Conservation (phyloP, 768 basidiomycete genomes). For the Amanita brunnescens region DNA sequence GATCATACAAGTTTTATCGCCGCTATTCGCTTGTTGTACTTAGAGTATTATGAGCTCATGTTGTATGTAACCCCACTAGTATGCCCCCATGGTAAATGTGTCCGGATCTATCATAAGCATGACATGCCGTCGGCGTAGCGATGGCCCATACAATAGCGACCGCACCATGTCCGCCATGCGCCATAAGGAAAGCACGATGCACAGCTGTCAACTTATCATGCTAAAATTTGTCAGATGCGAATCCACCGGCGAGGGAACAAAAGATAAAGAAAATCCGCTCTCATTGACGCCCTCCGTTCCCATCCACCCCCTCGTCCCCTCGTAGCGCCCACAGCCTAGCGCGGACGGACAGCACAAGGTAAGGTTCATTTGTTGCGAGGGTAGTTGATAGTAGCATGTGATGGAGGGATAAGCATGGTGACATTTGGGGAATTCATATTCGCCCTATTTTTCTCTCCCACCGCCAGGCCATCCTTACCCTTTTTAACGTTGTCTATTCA, state of each 20-base stretch:
- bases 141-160: too few relatives aligned
- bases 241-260: background rate
- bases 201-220: background rate
- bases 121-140: background rate
- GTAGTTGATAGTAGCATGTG: background rate
- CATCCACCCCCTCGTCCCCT: too few relatives aligned
- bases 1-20: background rate
- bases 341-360: background rate
- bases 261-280: too few relatives aligned
- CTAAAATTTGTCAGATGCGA: background rate
- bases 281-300: background rate
- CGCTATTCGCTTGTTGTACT: background rate
- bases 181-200: background rate
- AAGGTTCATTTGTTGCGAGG: background rate
- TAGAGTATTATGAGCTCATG: background rate
- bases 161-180: background rate
- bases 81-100: background rate
- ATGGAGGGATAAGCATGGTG: background rate
- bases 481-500: background rate
- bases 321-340: background rate
- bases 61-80: background rate
- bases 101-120: background rate
- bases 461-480: background rate
- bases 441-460: background rate
- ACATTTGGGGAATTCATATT: background rate